Base-by-base conservation (phyloP, 2,329 filamentous ascomycete genomes). In the Colletotrichum sp. region DNA sequence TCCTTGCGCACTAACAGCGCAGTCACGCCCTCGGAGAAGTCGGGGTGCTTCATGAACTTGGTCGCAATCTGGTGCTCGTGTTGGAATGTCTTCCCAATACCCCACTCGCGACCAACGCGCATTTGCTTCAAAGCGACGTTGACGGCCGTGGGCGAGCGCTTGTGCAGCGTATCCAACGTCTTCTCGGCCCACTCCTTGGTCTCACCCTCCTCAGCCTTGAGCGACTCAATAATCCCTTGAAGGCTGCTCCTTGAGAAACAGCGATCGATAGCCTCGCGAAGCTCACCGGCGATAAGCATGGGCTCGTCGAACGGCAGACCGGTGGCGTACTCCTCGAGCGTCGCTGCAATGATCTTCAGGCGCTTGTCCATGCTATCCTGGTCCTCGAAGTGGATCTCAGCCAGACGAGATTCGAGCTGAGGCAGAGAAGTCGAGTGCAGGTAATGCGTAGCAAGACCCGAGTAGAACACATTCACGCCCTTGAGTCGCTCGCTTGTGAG, bases 361-460 rank as follows among this genome's bases (percentile, higher is more conserved):
- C 96, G 93, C 59, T 92, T 87, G 26, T 88, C 79, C 26, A 94
- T 87, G 52, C 84, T 79, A 72, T 95, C 92, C 81, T 93, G 92
- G 86, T 99, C 98, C 76, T 91, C 90, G 89, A 99, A 99, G 32
- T 93, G 91, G 77, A 99, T 90, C 86, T 99, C 97, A 2, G 95
- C 95, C 30, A 99, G 90, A 83, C 96, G 95, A 24, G 93, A 90
- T 84, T 98, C 95, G 74, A 99, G 90, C 80, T 92, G 91, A 66
- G 94, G 92, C 76, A 99, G 90, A 79, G 94, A 93, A 76, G 95
- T 96, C 59, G 96, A 98, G 89, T 99, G 95, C 79, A 99, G 88
- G 87, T 98, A 99, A 87, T 99, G 97, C 16, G 97, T 99, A 76
- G 97, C 97, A 80, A 99, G 89, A 75, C 97, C 97, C 62, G 95